phyloP scores from a whole-genome alignment of 2,329 filamentous ascomycete species.

The Talaromyces sp. region DNA sequence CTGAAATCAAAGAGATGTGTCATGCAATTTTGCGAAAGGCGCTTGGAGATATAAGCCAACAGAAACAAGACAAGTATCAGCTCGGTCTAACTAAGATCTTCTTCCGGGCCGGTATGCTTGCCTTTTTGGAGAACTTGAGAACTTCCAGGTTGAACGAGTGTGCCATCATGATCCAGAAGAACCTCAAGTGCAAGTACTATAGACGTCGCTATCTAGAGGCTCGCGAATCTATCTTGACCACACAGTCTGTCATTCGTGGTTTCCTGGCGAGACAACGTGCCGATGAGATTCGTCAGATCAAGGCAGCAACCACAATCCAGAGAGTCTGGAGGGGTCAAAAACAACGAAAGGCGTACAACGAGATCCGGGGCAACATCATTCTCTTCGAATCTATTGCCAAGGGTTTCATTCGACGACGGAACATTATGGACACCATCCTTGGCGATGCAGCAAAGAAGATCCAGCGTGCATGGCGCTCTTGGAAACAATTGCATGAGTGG shows the following conservation, averaged over 20 bases:
- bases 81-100: conserved; percentile 98
- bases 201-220: conserved; percentile 86
- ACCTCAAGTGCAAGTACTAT: conserved; percentile 92
- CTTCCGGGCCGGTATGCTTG: conserved; percentile 98
- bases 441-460: conserved; percentile 90
- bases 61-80: conserved; percentile 89
- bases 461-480: conserved; percentile 83
- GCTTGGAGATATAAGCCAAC: conserved; percentile 71
- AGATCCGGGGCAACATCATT: conserved; percentile 79
- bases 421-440: conserved; percentile 89
- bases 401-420: conserved; percentile 84
- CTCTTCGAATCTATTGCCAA: conserved; percentile 87
- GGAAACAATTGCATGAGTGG: conserved; percentile 76
- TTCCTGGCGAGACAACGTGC: conserved; percentile 74
- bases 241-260: conserved; percentile 76
- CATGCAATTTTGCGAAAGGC: conserved; percentile 88
- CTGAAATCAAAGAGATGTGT: conserved; percentile 91
- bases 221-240: conserved; percentile 72
- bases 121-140: conserved; percentile 90
- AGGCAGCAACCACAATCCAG: conserved; percentile 91
- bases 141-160: conserved; percentile 89
- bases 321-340: conserved; percentile 91
- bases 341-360: conserved; percentile 75
- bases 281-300: conserved; percentile 76
- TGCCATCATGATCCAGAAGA: conserved; percentile 98